A percentile compares a stretch with the other conserved stretches of the same genome.
Evolutionary conservation across 805 yeast genomes (phyloP).

Genomic region (Tetrapisispora fleetii): DNA sequence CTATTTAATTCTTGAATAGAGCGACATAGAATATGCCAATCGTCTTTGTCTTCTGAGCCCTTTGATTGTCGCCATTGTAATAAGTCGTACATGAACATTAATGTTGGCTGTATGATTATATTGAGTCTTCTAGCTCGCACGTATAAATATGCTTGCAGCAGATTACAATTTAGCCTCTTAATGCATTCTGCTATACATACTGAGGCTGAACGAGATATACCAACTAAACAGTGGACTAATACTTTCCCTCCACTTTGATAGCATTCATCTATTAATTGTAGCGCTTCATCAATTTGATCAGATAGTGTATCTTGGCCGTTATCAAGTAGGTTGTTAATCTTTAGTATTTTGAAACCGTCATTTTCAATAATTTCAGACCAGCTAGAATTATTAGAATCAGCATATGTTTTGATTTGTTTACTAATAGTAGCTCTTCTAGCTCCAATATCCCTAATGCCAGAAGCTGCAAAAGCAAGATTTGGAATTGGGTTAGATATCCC

Average conservation of each 20-base stretch:
- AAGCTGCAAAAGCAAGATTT: too few species aligned
- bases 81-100: constrained; percentile 84
- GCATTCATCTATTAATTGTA: constrained; percentile 55
- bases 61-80: constrained; percentile 41
- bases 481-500: constrained; percentile 12
- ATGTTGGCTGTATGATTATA: constrained; percentile 88
- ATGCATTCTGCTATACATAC: constrained; percentile 93
- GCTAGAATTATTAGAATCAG: neutral
- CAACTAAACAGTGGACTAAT: constrained; percentile 89
- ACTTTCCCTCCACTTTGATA: constrained; percentile 38
- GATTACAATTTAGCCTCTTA: constrained; percentile 55
- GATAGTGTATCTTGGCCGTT: constrained; percentile 81
- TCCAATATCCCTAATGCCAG: neutral
- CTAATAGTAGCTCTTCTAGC: constrained; percentile 5
- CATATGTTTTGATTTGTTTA: neutral
- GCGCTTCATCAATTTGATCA: constrained; percentile 48
- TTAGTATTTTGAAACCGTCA: constrained; percentile 31
- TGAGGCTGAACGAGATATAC: constrained; percentile 90
- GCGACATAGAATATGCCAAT: constrained; percentile 81
- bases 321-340: constrained; percentile 70
- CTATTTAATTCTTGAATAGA: constrained; percentile 71
- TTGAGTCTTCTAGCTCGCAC: constrained; percentile 86
- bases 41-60: constrained; percentile 47
- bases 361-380: constrained; percentile 13
- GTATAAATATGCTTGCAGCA: constrained; percentile 73